A percentile compares a stretch with the other conserved stretches of the same genome.
Evolutionary conservation across 1,139 yeast species (phyloP).

Genomic region (Trichomonascaceae sp.): DNA sequence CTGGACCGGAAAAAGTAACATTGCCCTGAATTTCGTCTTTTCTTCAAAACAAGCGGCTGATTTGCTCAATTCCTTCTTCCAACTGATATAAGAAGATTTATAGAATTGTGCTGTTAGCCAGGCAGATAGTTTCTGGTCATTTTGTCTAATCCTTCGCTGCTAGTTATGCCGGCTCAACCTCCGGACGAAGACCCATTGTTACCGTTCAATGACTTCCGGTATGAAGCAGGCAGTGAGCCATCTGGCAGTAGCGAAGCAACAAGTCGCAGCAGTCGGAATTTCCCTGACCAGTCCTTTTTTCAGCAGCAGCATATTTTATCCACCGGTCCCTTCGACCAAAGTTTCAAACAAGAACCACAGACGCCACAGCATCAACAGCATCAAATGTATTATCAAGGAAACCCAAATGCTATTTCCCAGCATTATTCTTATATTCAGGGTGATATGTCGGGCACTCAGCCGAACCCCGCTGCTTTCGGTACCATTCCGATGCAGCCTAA

Average conservation of each 20-base stretch:
- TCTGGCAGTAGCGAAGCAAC: slow-evolving; percentile 1
- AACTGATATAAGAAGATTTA: not conserved
- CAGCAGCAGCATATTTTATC: slow-evolving; percentile 4
- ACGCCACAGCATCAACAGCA: slow-evolving; percentile 13
- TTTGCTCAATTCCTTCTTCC: not conserved
- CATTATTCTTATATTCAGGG: not conserved
- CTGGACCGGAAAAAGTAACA: not conserved
- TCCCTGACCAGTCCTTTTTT: not conserved
- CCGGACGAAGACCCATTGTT: slow-evolving; percentile 17
- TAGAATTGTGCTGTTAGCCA: not conserved
- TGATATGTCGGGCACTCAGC: not conserved
- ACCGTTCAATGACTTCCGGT: slow-evolving; percentile 16
- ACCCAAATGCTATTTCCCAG: not conserved
- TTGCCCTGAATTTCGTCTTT: not conserved
- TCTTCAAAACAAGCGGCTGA: not conserved
- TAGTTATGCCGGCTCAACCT: slow-evolving; percentile 18
- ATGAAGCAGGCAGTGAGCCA: slow-evolving; percentile 3
- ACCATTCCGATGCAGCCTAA: not conserved
- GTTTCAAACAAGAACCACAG: slow-evolving; percentile 9
- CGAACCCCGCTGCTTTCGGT: not conserved
- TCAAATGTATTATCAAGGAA: not conserved
- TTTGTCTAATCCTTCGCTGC: not conserved
- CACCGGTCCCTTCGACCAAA: slow-evolving; percentile 3
- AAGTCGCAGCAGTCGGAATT: not conserved
- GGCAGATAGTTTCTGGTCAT: not conserved